Evolutionary conservation across 306 rosid genomes (phyloP).

Genomic region (Astragalus glycyphyllos): DNA sequence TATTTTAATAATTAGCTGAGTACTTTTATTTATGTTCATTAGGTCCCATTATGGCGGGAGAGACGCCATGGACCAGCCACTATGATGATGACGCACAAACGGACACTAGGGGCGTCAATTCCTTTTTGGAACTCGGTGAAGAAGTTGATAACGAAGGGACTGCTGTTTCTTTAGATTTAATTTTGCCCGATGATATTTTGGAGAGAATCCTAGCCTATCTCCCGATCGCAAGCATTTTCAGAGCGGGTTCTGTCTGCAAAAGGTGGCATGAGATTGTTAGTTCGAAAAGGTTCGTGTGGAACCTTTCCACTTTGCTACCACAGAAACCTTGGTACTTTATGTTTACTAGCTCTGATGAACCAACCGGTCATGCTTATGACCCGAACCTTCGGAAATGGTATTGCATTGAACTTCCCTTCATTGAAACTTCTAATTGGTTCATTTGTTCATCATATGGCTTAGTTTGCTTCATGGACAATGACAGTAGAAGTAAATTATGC

Average conservation of each 20-base stretch:
- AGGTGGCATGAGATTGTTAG: slow-evolving; percentile 82
- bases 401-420: slow-evolving; percentile 76
- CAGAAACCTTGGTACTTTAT: slow-evolving; percentile 97
- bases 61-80: slow-evolving; percentile 77
- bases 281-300: slow-evolving; percentile 75
- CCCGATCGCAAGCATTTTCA: slow-evolving; percentile 80
- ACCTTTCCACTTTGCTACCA: slow-evolving; percentile 54
- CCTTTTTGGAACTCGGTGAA: slow-evolving; percentile 58
- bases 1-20: slow-evolving; percentile 6
- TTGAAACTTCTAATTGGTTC: slow-evolving; percentile 64
- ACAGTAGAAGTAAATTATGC: slow-evolving; percentile 62
- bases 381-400: slow-evolving; percentile 89
- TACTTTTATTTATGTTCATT: slow-evolving; percentile 14
- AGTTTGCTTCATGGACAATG: slow-evolving; percentile 90
- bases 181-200: slow-evolving; percentile 85
- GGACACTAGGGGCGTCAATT: slow-evolving; percentile 56
- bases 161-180: slow-evolving; percentile 59
- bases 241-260: slow-evolving; percentile 85
- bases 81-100: slow-evolving; percentile 51
- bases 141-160: slow-evolving; percentile 68
- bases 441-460: slow-evolving; percentile 79
- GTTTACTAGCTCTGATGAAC: slow-evolving; percentile 83
- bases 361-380: slow-evolving; percentile 79
- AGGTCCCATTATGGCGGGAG: slow-evolving; percentile 77
- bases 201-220: slow-evolving; percentile 87